These are phyloP conservation scores for Neonectria sp. DNA, from an alignment of 2,329 filamentous ascomycete species.

Conservation along the genomic window DNA sequence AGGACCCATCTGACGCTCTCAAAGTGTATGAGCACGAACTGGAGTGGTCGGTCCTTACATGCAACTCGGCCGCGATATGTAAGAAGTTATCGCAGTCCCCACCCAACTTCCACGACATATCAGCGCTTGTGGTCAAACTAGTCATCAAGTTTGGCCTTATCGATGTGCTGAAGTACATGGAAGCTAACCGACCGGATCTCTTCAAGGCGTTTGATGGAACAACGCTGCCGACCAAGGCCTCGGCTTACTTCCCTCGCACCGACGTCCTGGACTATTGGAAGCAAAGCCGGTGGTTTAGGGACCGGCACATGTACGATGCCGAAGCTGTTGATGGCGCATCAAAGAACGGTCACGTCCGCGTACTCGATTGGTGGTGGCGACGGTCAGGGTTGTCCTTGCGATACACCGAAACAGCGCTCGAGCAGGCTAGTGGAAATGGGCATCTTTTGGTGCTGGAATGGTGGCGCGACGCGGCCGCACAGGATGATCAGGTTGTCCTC, in stretches of 20 bases:
- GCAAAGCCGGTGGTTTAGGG: conserved; percentile 84
- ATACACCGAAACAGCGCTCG: conserved; percentile 89
- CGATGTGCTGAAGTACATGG: conserved; percentile 80
- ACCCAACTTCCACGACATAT: conserved; percentile 79
- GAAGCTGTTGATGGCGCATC: conserved; percentile 92
- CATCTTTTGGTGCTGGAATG: conserved; percentile 91
- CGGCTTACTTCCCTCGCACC: conserved; percentile 85
- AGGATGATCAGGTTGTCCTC: conserved; percentile 72
- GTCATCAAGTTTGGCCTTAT: conserved; percentile 93
- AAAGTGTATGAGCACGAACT: conserved; percentile 83
- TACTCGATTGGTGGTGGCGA: conserved; percentile 93
- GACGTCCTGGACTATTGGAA: conserved; percentile 95
- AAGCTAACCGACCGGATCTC: conserved; percentile 75
- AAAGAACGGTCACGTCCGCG: conserved; percentile 85
- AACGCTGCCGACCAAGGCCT: conserved; percentile 89
- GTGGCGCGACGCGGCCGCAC: conserved; percentile 83
- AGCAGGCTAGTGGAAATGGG: conserved; percentile 88
- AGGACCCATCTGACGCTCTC: conserved; percentile 73
- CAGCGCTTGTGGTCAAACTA: conserved; percentile 85
- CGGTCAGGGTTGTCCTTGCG: conserved; percentile 83
- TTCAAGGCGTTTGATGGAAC: conserved; percentile 91
- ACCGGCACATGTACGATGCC: conserved; percentile 83
- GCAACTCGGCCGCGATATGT: conserved; percentile 79
- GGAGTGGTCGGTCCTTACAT: conserved; percentile 87
- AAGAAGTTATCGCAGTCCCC: conserved; percentile 80